Percentiles rank a stretch among this genome's conserved stretches.
These are phyloP conservation scores for Postia placenta DNA, from an alignment of 768 basidiomycete species.

Conservation along the genomic window DNA sequence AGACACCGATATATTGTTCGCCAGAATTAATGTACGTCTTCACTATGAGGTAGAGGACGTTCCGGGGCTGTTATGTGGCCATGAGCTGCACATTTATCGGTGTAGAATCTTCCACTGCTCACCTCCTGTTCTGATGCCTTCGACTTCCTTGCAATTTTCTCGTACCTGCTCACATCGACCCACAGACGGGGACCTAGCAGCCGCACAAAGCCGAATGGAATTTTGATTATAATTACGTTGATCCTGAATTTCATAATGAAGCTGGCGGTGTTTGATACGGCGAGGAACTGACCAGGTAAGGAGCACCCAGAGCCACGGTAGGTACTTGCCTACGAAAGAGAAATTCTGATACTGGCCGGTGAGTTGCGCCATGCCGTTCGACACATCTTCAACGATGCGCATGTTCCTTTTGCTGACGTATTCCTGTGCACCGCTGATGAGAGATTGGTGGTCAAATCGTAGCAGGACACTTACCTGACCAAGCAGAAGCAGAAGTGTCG, in stretches of 20 bases:
- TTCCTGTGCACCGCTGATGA: constrained; percentile 16
- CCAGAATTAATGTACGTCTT: constrained; percentile 8
- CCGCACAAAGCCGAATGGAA: constrained; percentile 16
- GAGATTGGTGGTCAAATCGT: constrained; percentile 1
- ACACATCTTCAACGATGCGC: constrained; percentile 20
- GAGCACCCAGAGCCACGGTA: constrained; percentile 21
- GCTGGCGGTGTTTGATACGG: neutral
- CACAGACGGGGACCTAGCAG: constrained; percentile 13
- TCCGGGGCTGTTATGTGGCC: constrained; percentile 7
- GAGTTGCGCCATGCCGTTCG: constrained; percentile 22
- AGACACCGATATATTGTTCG: constrained; percentile 9
- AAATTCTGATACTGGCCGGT: constrained; percentile 27
- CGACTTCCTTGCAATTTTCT: constrained; percentile 9
- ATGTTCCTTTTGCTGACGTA: constrained; percentile 22
- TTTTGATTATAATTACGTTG: constrained; percentile 15
- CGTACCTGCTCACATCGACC: constrained; percentile 14
- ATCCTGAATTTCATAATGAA: constrained; percentile 10
- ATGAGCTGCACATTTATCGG: neutral
- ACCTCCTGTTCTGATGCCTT: constrained; percentile 10
- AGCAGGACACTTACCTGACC: constrained; percentile 18
- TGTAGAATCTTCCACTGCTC: neutral
- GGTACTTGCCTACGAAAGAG: constrained; percentile 19
- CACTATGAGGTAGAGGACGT: constrained; percentile 14
- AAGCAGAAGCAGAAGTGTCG: constrained; percentile 25
- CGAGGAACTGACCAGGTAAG: constrained; percentile 18